These are phyloP conservation scores for Nitzschia sp. DNA, from an alignment of 108 stramenopile genomes.

Conservation along the genomic window DNA sequence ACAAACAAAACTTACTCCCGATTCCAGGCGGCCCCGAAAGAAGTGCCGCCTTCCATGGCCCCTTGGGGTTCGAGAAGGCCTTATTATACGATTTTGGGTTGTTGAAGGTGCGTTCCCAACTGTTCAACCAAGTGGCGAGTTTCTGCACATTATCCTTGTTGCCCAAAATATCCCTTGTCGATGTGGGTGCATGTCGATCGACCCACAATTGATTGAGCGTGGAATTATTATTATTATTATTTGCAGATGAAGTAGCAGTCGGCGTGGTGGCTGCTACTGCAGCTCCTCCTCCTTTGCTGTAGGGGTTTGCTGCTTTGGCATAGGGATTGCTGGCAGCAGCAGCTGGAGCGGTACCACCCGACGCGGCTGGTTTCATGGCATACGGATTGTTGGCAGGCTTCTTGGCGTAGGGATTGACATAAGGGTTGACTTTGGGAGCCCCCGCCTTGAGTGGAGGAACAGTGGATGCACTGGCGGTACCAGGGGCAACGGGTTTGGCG, in stretches of 20 bases:
- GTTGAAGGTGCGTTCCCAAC: conserved; percentile 85
- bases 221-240: background rate
- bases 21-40: conserved; percentile 98
- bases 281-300: conserved; percentile 17
- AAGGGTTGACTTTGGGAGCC: conserved; percentile 2
- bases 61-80: conserved; percentile 45
- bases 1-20: conserved; percentile 60
- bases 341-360: conserved; percentile 30
- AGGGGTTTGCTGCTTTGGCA: conserved; percentile 46
- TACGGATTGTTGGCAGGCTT: conserved; percentile 53
- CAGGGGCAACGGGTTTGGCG: conserved; percentile 2
- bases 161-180: conserved; percentile 72
- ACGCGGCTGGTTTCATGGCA: conserved; percentile 25
- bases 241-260: background rate
- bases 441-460: background rate
- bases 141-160: conserved; percentile 69
- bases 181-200: conserved; percentile 87
- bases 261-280: conserved; percentile 13
- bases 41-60: conserved; percentile 86
- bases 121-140: conserved; percentile 56
- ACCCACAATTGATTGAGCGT: conserved; percentile 82
- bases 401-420: conserved; percentile 31
- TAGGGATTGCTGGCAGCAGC: conserved; percentile 55
- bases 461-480: conserved; percentile 13
- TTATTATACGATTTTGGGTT: conserved; percentile 48